phyloP scores from a whole-genome alignment of 495 filamentous ascomycete genomes.

The Tuber microsphaerosporum region DNA sequence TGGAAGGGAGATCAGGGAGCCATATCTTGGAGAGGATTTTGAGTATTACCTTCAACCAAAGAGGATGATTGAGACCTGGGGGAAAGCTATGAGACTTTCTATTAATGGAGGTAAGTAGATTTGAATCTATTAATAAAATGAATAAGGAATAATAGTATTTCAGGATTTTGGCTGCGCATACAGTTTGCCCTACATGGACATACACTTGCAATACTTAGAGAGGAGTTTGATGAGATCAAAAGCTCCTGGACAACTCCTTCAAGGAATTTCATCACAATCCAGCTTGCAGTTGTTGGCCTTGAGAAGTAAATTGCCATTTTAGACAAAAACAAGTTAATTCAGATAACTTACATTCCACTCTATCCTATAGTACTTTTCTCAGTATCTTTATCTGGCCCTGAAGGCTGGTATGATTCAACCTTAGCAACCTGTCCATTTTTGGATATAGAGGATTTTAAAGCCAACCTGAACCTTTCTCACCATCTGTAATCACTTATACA shows the following conservation, averaged over 20 bases:
- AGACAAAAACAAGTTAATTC: neutral
- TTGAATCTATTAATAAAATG: slow-evolving; percentile 4
- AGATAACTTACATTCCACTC: neutral
- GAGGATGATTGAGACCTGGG: neutral
- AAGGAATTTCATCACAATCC: neutral
- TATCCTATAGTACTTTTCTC: neutral
- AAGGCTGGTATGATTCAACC: neutral
- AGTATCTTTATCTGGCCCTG: neutral
- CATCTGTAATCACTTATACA: no score
- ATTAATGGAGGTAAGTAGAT: neutral
- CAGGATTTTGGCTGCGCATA: neutral
- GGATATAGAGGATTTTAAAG: neutral
- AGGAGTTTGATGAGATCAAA: neutral
- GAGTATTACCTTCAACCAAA: slow-evolving; percentile 1
- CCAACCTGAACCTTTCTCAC: no score
- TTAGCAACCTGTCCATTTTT: neutral
- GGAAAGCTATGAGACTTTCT: neutral
- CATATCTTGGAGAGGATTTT: neutral
- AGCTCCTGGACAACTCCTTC: neutral
- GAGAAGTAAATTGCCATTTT: slow-evolving; percentile 7
- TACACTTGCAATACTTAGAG: neutral
- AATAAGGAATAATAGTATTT: neutral
- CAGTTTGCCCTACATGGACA: slow-evolving; percentile 14
- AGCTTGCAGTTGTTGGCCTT: slow-evolving; percentile 6
- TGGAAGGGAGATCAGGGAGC: neutral